phyloP scores from a whole-genome alignment of 352 stramenopile species.

The Phytophthora agathidicida region DNA sequence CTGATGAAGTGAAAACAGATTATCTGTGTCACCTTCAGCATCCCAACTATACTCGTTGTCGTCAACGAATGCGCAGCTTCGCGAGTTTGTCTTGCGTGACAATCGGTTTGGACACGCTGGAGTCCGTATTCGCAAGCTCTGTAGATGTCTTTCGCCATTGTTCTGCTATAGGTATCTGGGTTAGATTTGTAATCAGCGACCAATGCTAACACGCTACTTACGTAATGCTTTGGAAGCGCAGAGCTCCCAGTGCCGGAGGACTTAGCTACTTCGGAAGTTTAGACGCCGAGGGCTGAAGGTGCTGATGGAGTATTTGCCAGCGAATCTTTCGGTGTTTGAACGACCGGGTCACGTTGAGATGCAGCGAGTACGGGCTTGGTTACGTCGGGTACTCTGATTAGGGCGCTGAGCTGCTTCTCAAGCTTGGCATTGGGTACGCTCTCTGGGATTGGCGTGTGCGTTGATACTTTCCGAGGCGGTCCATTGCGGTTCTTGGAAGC shows the following conservation, averaged over 20 bases:
- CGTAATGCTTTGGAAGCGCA: slow-evolving; percentile 30
- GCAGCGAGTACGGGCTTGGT: slow-evolving; percentile 1
- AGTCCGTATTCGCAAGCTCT: slow-evolving; percentile 43
- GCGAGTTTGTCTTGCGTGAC: slow-evolving; percentile 29
- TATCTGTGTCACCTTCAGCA: slow-evolving; percentile 1
- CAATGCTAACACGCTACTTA: slow-evolving; percentile 9
- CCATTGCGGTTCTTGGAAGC: not conserved
- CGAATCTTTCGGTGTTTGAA: slow-evolving; percentile 3
- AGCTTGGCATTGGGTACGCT: slow-evolving; percentile 12
- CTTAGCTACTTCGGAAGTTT: not conserved
- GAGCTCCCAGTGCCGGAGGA: slow-evolving; percentile 7
- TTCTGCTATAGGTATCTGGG: slow-evolving; percentile 17
- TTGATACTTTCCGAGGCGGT: not conserved
- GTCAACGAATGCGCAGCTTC: slow-evolving; percentile 5
- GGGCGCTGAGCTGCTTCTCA: not conserved
- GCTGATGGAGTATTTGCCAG: not conserved
- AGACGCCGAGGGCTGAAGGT: not conserved
- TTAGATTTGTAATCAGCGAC: not conserved
- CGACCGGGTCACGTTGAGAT: slow-evolving; percentile 15
- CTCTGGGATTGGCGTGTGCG: slow-evolving; percentile 6
- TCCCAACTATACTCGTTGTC: slow-evolving; percentile 2
- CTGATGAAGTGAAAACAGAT: slow-evolving; percentile 38
- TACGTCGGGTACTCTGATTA: not conserved
- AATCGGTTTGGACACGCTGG: slow-evolving; percentile 33
- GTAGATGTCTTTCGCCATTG: slow-evolving; percentile 34